Evolutionary conservation across 116 monocot species (phyloP).

Genomic region (Trichopus zeylanicus): DNA sequence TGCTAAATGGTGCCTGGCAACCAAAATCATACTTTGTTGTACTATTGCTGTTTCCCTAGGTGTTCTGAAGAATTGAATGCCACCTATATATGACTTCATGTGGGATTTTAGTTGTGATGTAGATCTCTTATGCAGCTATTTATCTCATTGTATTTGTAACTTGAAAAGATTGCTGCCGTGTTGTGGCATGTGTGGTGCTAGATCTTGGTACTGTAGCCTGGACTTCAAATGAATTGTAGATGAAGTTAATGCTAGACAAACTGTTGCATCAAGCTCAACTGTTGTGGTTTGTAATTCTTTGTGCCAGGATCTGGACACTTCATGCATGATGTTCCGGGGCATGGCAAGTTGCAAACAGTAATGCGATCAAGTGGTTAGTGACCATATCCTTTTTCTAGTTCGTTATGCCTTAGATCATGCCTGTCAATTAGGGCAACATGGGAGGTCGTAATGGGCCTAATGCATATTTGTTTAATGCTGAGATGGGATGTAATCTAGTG

Average conservation of each 20-base stretch:
- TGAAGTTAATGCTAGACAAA: not conserved
- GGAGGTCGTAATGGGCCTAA: no score
- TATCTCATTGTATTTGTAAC: slow-evolving; percentile 4
- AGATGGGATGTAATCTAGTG: no score
- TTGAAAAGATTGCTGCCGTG: not conserved
- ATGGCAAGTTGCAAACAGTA: no score
- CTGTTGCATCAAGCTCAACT: not conserved
- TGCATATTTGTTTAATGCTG: no score
- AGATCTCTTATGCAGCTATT: slow-evolving; percentile 1
- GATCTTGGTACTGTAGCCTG: not conserved
- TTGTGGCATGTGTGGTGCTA: not conserved
- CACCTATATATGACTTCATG: not conserved
- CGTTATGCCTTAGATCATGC: no score
- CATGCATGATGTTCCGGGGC: no score
- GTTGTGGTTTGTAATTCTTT: not conserved
- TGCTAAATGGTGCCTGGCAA: slow-evolving; percentile 34
- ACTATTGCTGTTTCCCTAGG: not conserved
- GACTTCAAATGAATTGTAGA: not conserved
- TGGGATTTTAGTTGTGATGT: slow-evolving; percentile 5
- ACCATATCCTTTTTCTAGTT: no score
- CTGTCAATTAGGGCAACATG: no score
- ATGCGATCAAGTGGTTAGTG: no score
- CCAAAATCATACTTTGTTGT: not conserved
- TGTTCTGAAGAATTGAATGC: not conserved
- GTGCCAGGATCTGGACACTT: no score